Evolutionary conservation across 2,329 filamentous ascomycete genomes (phyloP).

Genomic region (Aspergillus sp.): DNA sequence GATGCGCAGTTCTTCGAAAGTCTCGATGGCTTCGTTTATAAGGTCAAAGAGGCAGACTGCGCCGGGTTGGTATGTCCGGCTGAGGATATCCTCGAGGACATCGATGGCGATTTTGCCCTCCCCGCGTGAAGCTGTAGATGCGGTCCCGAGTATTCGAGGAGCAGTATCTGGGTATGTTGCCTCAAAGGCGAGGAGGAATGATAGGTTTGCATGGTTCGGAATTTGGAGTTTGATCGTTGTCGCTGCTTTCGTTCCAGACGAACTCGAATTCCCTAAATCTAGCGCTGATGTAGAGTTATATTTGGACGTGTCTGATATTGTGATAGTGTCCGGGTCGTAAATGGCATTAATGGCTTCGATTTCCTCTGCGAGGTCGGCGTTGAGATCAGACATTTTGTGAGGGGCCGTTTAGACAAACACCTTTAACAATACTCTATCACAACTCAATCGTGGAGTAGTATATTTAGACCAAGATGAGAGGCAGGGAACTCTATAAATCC

Average conservation of each 20-base stretch:
- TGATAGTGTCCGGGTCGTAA: constrained; percentile 65
- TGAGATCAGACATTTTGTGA: constrained; percentile 23
- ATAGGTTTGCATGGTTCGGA: constrained; percentile 55
- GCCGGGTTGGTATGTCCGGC: constrained; percentile 68
- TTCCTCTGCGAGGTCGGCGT: constrained; percentile 47
- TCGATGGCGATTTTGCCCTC: constrained; percentile 71
- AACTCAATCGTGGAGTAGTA: background rate
- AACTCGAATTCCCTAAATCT: constrained; percentile 22
- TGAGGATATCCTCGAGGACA: constrained; percentile 66
- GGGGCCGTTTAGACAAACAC: background rate
- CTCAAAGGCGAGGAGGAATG: constrained; percentile 65
- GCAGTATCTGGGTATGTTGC: constrained; percentile 70
- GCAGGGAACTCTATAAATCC: background rate
- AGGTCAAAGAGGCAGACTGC: constrained; percentile 87
- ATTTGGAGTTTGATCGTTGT: constrained; percentile 62
- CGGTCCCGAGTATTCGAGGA: constrained; percentile 73
- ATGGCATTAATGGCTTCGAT: constrained; percentile 53
- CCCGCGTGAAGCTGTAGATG: constrained; percentile 71
- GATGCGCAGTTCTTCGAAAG: constrained; percentile 57
- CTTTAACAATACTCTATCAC: background rate
- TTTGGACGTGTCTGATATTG: constrained; percentile 30
- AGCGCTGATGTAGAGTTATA: constrained; percentile 26
- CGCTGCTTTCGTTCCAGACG: constrained; percentile 24
- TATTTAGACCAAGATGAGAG: background rate
- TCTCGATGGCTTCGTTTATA: constrained; percentile 63